Evolutionary conservation across 257 asterid genomes (phyloP), one percentile per base, ranked within the genome.

Genomic region (Mitragyna speciosa): DNA sequence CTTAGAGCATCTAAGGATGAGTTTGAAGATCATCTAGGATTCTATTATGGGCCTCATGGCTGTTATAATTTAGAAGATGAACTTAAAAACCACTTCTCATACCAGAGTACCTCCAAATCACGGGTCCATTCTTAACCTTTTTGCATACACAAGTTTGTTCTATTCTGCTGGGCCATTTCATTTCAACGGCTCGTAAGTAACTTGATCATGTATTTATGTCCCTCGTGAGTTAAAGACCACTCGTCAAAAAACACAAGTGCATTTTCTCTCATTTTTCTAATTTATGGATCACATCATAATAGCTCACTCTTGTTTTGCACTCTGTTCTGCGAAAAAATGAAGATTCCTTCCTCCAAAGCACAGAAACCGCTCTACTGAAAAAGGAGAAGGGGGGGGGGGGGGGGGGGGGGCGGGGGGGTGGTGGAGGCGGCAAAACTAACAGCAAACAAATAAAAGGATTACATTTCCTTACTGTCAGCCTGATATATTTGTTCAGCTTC

Each of bases 11-110:
- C 51, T 22, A 41, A 22, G 33, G n/a, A 14, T 12, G 47, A 7
- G 54, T 30, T 67, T 36, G 69, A 52, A 68, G 31, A 28, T n/a
- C 51, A 52, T 48, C 75, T 58, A 52, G 78, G 70, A 49, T 70
- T 22, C 26, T 4, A 51, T 75, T 33, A 59, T 12, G 28, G 28
- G 28, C 15, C 33, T 63, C 7, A 0, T 63, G 31, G 30, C 72
- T 31, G 31, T 66, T 30, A 2, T 64, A 58, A 2, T n/a, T 16
- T 48, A 26, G 45, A 58, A 52, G 33, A 33, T 30, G 63, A 49
- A 49, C 67, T 54, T 48, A 31, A 47, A 52, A 67, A 28, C n/a
- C 68, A n/a, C 68, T 16, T 45, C 31, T 24, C 31, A 8, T 48
- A 48, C 43, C 28, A 20, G 0, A 63, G 51, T 28, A 1, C 12